Evolutionary conservation across 306 rosid species (phyloP).

Genomic region (Adenanthera pavonina): DNA sequence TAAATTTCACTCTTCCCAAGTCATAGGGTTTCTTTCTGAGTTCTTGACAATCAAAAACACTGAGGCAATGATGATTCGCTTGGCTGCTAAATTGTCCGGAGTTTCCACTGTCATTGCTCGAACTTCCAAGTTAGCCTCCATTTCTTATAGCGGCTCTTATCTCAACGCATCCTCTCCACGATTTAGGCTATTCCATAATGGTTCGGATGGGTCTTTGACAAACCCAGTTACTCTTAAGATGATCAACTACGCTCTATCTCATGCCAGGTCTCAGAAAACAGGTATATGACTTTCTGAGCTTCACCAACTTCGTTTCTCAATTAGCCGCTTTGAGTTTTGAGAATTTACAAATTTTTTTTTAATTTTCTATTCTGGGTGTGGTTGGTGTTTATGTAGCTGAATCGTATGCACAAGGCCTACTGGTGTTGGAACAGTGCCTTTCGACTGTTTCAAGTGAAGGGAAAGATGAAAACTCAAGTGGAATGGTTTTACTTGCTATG

Average conservation of each 20-base stretch:
- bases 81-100: conserved; percentile 51
- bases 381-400: conserved; percentile 57
- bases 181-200: conserved; percentile 55
- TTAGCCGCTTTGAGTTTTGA: conserved; percentile 19
- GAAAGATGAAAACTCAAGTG: conserved; percentile 63
- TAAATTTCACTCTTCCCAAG: background rate
- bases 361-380: background rate
- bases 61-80: conserved; percentile 55
- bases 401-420: conserved; percentile 66
- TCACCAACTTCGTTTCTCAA: conserved; percentile 9
- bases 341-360: conserved; percentile 17
- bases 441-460: conserved; percentile 61
- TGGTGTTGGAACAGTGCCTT: conserved; percentile 81
- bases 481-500: conserved; percentile 74
- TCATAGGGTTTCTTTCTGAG: background rate
- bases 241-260: conserved; percentile 78
- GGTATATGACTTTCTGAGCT: conserved; percentile 44
- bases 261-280: conserved; percentile 78
- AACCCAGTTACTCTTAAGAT: conserved; percentile 68
- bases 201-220: conserved; percentile 48
- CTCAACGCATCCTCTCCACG: conserved; percentile 35
- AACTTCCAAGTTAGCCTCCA: conserved; percentile 42
- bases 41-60: background rate
- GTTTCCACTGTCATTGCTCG: conserved; percentile 41
- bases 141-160: conserved; percentile 19